Evolutionary conservation across 805 yeast species (phyloP).

Genomic region (Maudiozyma pseudohumilis): DNA sequence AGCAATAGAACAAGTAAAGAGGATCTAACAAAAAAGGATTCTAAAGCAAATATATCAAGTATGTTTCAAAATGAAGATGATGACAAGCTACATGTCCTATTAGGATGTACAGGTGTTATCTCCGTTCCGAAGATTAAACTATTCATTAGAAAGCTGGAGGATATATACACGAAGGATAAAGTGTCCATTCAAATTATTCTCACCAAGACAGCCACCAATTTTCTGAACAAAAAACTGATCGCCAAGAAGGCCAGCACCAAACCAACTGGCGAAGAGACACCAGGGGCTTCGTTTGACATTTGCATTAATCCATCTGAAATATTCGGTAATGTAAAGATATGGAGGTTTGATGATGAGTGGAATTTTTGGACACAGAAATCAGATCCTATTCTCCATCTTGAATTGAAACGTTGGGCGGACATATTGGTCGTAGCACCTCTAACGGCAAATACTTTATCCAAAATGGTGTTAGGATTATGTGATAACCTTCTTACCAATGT

Average conservation of each 20-base stretch:
- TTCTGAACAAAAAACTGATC: conserved; percentile 27
- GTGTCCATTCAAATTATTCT: conserved; percentile 79
- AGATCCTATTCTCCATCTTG: conserved; percentile 93
- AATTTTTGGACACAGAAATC: conserved; percentile 66
- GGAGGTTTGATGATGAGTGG: conserved; percentile 97
- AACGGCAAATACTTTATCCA: conserved; percentile 85
- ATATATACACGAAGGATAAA: conserved; percentile 62
- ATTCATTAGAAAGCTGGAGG: conserved; percentile 72
- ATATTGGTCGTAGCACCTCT: conserved; percentile 87
- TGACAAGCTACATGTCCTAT: conserved; percentile 72
- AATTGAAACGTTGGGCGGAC: conserved; percentile 94
- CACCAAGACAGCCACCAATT: conserved; percentile 79
- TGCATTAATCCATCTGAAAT: conserved; percentile 35
- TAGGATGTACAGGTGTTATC: conserved; percentile 85
- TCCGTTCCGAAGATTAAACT: conserved; percentile 72
- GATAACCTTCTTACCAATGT: conserved; percentile 87
- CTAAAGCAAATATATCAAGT: conserved; percentile 10
- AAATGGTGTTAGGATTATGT: conserved; percentile 82
- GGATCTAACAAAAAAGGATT: background rate
- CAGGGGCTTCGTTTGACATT: background rate
- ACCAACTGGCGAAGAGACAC: background rate
- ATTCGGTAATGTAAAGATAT: conserved; percentile 65
- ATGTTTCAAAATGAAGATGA: conserved; percentile 45
- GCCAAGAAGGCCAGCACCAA: conserved; percentile 7
- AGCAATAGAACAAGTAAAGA: background rate